Conservation (phyloP, 2,329 filamentous ascomycete species). For the Coniochaeta prunicola region DNA sequence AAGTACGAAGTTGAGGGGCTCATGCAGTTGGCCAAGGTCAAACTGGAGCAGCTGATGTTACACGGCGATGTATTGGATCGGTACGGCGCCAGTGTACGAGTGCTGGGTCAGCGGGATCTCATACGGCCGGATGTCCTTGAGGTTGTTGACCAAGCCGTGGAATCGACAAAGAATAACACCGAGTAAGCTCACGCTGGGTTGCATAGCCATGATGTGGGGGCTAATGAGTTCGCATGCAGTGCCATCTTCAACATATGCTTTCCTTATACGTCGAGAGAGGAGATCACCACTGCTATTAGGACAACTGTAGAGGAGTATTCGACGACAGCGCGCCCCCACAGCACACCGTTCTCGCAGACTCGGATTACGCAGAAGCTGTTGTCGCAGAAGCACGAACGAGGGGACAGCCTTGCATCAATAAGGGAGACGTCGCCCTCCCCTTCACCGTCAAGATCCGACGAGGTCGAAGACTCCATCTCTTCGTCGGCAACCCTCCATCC, state of each 20-base stretch:
- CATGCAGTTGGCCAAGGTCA: slow-evolving; percentile 97
- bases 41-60: slow-evolving; percentile 82
- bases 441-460: slow-evolving; percentile 35
- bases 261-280: slow-evolving; percentile 91
- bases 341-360: slow-evolving; percentile 76
- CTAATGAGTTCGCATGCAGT: slow-evolving; percentile 23
- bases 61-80: slow-evolving; percentile 89
- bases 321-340: slow-evolving; percentile 56
- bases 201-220: background rate
- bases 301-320: slow-evolving; percentile 84
- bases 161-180: slow-evolving; percentile 81
- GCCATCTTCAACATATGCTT: slow-evolving; percentile 86
- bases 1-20: slow-evolving; percentile 94
- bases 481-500: slow-evolving; percentile 53
- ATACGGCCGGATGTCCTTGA: slow-evolving; percentile 82
- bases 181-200: slow-evolving; percentile 44
- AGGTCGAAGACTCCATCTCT: slow-evolving; percentile 47
- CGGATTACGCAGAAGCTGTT: slow-evolving; percentile 83
- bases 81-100: slow-evolving; percentile 80
- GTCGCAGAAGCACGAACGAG: slow-evolving; percentile 50
- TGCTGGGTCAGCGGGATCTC: slow-evolving; percentile 77
- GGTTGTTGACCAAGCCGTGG: slow-evolving; percentile 78
- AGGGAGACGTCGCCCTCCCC: slow-evolving; percentile 38
- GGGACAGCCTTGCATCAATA: slow-evolving; percentile 41
- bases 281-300: slow-evolving; percentile 86